Evolutionary conservation across 2,329 filamentous ascomycete species (phyloP), one percentile per base, ranked within the genome.

Genomic region (Pestalotiopsis sp.): DNA sequence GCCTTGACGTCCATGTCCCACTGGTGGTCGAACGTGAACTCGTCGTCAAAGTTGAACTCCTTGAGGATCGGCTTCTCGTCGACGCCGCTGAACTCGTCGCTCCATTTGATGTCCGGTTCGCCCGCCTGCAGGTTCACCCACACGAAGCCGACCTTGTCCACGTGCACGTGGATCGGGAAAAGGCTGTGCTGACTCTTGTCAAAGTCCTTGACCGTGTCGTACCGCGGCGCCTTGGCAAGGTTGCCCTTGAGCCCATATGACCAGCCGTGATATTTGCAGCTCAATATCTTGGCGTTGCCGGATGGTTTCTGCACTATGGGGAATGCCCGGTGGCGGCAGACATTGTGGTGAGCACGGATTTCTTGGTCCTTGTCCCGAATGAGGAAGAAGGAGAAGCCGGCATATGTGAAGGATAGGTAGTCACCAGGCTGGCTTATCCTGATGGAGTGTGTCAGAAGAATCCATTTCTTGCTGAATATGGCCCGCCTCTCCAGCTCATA

Each of bases 231-330:
- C 74, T 89, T 90, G 30, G 87, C 84, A 2, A 90, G 79, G 62
- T 85, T 84, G 14, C 88, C 88, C 35, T 80, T 82, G 2, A 87
- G 79, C 58, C 86, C 85, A 69, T 89, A 90, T 2, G 85, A 87
- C 88, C 88, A 90, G 56, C 87, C 87, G 72, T 90, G 88, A 72
- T 90, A 90, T 68, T 85, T 84, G 80, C 88, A 90, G 0, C 84
- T 81, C 48, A 90, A 81, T 44, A 89, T 83, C 70, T 78, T 81
- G 61, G 82, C 82, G 56, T 81, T 81, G 3, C 88, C 88, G 10
- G 81, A 77, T 2, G 84, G 81, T 57, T 83, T 81, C 3, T 80
- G 81, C 9, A 88, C 85, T 9, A 90, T 83, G 0, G 87, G 86
- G 72, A 86, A 90, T 24, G 88, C 88, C 6, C 88, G 81, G 74